Percentiles rank a stretch among this genome's conserved stretches.
phyloP scores from a whole-genome alignment of 495 filamentous ascomycete species.

The Venustampulla echinocandica region DNA sequence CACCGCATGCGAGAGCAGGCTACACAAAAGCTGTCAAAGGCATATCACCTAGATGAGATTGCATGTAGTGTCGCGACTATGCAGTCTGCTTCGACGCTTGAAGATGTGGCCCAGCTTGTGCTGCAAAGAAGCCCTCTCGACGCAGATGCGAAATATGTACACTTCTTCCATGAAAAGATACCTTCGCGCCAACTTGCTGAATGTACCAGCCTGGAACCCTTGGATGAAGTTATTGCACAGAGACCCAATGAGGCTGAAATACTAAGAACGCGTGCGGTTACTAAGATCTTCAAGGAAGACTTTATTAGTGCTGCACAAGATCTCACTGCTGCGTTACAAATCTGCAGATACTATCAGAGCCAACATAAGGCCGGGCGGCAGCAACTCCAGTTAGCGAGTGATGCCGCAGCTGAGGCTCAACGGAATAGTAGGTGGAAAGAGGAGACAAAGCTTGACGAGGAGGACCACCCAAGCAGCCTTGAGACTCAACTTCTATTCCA shows the following conservation, averaged over 20 bases:
- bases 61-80: slow-evolving; percentile 74
- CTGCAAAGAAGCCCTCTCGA: slow-evolving; percentile 54
- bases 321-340: slow-evolving; percentile 53
- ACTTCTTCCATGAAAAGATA: slow-evolving; percentile 86
- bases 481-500: slow-evolving; percentile 71
- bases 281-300: slow-evolving; percentile 68
- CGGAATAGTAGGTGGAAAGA: slow-evolving; percentile 34
- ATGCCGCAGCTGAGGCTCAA: slow-evolving; percentile 30
- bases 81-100: slow-evolving; percentile 69
- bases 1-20: slow-evolving; percentile 69
- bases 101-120: slow-evolving; percentile 68
- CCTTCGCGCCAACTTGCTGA: slow-evolving; percentile 67
- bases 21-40: slow-evolving; percentile 62
- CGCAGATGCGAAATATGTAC: slow-evolving; percentile 68
- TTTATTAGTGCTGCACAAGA: slow-evolving; percentile 57
- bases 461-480: slow-evolving; percentile 62
- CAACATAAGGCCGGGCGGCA: slow-evolving; percentile 37
- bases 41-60: slow-evolving; percentile 72
- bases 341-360: slow-evolving; percentile 43
- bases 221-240: slow-evolving; percentile 58
- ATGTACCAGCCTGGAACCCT: slow-evolving; percentile 53
- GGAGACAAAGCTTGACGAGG: slow-evolving; percentile 51
- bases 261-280: slow-evolving; percentile 60
- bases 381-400: slow-evolving; percentile 36
- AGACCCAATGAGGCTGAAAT: slow-evolving; percentile 55